phyloP scores from a whole-genome alignment of 345 rosid genomes.

The Melaleuca quinquenervia region DNA sequence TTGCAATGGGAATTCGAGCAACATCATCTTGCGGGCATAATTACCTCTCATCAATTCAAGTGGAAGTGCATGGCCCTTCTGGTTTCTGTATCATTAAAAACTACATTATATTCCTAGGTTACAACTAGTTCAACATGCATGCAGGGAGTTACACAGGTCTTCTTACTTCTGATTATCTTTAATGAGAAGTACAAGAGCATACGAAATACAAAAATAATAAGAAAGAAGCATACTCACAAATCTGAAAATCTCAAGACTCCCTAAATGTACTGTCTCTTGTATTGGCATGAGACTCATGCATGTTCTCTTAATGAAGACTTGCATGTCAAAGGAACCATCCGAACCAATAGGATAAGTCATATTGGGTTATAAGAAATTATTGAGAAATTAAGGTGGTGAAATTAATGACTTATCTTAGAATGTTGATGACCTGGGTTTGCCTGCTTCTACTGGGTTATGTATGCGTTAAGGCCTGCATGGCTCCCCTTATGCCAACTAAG shows the following conservation, averaged over 20 bases:
- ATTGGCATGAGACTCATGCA: not conserved
- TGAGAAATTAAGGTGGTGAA: not conserved
- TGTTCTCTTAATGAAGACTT: not conserved
- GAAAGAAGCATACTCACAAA: not conserved
- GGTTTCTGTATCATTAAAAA: not conserved
- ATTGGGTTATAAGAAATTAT: not conserved
- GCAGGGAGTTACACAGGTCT: not conserved
- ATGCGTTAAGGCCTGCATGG: conserved; percentile 25
- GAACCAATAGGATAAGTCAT: not conserved
- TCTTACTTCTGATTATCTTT: not conserved
- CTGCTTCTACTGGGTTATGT: not conserved
- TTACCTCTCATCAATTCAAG: not conserved
- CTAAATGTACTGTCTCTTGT: no score
- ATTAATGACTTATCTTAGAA: not conserved
- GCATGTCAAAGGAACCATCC: not conserved
- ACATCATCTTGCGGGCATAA: not conserved
- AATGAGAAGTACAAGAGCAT: not conserved
- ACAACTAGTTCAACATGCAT: not conserved
- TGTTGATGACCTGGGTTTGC: not conserved
- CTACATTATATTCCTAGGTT: not conserved
- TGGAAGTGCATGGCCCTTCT: not conserved
- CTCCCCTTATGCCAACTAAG: conserved; percentile 47
- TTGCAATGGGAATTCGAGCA: not conserved
- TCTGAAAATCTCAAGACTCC: not conserved
- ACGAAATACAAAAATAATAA: not conserved